Percentiles rank a stretch among this genome's conserved stretches.
Evolutionary conservation across 2,329 filamentous ascomycete species (phyloP).

Genomic region (Fusarium brevicatenulatum): DNA sequence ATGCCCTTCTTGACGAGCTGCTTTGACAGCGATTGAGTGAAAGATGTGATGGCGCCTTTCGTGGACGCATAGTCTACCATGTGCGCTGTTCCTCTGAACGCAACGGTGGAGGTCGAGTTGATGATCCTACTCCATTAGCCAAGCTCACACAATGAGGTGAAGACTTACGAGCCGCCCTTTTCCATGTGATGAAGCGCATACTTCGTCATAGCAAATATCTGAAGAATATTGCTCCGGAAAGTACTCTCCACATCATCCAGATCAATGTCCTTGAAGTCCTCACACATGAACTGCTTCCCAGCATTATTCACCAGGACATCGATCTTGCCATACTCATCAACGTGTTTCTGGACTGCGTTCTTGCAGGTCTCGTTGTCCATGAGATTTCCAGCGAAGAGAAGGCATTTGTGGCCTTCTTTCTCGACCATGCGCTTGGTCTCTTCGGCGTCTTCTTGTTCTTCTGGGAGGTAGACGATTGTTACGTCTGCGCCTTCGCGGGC

Average conservation of each 20-base stretch:
- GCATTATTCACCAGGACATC: constrained; percentile 69
- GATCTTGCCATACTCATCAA: constrained; percentile 58
- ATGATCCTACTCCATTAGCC: constrained; percentile 56
- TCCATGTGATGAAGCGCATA: constrained; percentile 66
- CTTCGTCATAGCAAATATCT: constrained; percentile 69
- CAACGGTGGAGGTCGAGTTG: constrained; percentile 65
- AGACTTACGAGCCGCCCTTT: constrained; percentile 55
- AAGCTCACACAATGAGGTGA: not conserved
- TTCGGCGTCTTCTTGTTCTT: constrained; percentile 66
- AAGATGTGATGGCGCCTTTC: constrained; percentile 67
- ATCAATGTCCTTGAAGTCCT: constrained; percentile 63
- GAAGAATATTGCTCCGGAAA: constrained; percentile 66
- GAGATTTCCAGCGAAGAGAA: constrained; percentile 60
- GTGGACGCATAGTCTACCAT: constrained; percentile 67
- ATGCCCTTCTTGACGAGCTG: constrained; percentile 67
- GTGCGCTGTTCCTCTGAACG: constrained; percentile 60
- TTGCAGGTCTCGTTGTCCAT: constrained; percentile 61
- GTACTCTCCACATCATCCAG: constrained; percentile 64
- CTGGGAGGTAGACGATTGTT: constrained; percentile 64
- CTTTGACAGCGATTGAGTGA: constrained; percentile 63
- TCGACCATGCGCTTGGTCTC: constrained; percentile 64
- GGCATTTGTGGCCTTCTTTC: constrained; percentile 58
- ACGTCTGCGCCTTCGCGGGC: constrained; percentile 68
- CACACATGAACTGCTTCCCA: constrained; percentile 64
- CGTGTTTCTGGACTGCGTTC: constrained; percentile 62